Conservation (phyloP, 176 grass and related monocot species). For the Ampelocalamus luodianensis region DNA sequence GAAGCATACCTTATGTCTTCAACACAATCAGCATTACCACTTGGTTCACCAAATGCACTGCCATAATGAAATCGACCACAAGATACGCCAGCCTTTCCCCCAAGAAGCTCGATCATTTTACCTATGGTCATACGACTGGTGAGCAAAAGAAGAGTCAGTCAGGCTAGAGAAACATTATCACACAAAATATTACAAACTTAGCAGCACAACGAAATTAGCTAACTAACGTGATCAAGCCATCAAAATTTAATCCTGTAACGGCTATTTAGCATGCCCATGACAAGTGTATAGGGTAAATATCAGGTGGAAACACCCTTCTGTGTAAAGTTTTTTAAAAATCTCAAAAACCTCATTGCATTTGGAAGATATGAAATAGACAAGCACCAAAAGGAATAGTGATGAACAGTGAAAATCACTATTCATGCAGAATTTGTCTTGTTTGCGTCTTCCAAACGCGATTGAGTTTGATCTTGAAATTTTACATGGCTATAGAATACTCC, state of each 20-base stretch:
- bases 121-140: constrained; percentile 99
- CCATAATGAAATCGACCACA: constrained; percentile 89
- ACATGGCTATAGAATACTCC: too few relatives aligned
- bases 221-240: constrained; percentile 7
- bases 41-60: constrained; percentile 91
- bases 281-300: not conserved
- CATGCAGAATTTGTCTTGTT: too few relatives aligned
- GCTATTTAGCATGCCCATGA: constrained; percentile 8
- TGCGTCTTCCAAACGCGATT: too few relatives aligned
- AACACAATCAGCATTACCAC: constrained; percentile 86
- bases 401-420: too few relatives aligned
- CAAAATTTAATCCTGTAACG: not conserved
- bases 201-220: not conserved
- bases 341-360: too few relatives aligned
- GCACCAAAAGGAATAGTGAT: too few relatives aligned
- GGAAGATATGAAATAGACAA: too few relatives aligned
- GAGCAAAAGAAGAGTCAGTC: constrained; percentile 21
- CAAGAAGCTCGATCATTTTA: constrained; percentile 99
- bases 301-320: not conserved
- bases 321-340: too few relatives aligned
- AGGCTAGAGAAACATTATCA: not conserved
- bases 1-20: constrained; percentile 81
- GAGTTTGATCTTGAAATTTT: too few relatives aligned
- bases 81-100: constrained; percentile 97
- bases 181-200: constrained; percentile 17